These are phyloP conservation scores for Trichoderma asperelloides DNA, from an alignment of 495 filamentous ascomycete species.

Conservation along the genomic window DNA sequence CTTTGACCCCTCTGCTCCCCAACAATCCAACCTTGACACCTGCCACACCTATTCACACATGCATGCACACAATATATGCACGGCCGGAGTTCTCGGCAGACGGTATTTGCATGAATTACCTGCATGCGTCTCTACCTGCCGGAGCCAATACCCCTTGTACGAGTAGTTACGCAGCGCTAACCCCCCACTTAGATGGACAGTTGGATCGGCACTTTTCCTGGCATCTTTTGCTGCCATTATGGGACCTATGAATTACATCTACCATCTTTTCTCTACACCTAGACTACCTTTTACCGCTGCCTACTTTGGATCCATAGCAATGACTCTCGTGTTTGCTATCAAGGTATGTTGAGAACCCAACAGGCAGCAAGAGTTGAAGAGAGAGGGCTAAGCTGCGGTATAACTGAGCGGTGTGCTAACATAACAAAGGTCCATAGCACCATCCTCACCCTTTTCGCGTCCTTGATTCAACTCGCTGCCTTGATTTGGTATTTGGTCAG, in stretches of 20 bases:
- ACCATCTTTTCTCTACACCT: conserved; percentile 75
- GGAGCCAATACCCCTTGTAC: neutral
- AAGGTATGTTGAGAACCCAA: conserved; percentile 55
- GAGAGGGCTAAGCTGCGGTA: too few relatives aligned
- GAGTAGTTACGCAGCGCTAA: conserved; percentile 2
- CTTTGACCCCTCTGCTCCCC: conserved; percentile 10
- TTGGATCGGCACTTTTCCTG: conserved; percentile 84
- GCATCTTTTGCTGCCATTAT: conserved; percentile 90
- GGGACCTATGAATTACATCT: conserved; percentile 73
- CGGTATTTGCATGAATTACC: neutral
- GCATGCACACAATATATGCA: conserved; percentile 2
- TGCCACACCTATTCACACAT: conserved; percentile 9
- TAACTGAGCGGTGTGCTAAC: conserved; percentile 15
- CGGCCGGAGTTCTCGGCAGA: neutral
- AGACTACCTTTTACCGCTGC: conserved; percentile 90
- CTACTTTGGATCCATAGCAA: conserved; percentile 88
- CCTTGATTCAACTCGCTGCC: conserved; percentile 71
- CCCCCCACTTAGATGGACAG: conserved; percentile 64
- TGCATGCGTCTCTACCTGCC: neutral
- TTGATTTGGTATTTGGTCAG: conserved; percentile 91
- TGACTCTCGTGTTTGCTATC: conserved; percentile 87
- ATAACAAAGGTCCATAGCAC: conserved; percentile 60
- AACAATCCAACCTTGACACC: neutral
- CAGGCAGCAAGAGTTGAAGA: neutral
- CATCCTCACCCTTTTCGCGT: conserved; percentile 73